A percentile compares a stretch with the other conserved stretches of the same genome.
Evolutionary conservation across 768 basidiomycete genomes (phyloP).

Genomic region (Zangia roseola): DNA sequence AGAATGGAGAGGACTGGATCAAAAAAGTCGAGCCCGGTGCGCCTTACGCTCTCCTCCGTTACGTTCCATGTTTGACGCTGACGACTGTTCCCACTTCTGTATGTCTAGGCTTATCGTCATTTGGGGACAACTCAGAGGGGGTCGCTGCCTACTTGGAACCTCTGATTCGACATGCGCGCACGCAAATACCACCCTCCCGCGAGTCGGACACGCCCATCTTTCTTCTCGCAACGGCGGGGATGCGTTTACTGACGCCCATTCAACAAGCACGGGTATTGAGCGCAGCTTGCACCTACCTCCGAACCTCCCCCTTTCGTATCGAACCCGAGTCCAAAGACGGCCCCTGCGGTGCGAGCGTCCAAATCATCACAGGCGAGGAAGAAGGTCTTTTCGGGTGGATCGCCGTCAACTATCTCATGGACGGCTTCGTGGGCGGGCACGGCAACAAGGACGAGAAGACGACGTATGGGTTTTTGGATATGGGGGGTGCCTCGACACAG

Average conservation of each 20-base stretch:
- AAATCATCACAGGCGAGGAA: conserved; percentile 96
- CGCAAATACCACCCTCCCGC: conserved; percentile 83
- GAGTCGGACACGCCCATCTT: conserved; percentile 87
- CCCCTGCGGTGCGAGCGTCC: conserved; percentile 89
- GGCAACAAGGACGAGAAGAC: conserved; percentile 56
- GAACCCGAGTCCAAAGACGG: conserved; percentile 63
- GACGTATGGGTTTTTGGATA: conserved; percentile 97
- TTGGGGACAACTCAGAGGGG: conserved; percentile 63
- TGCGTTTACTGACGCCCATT: conserved; percentile 77
- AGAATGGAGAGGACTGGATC: conserved; percentile 80
- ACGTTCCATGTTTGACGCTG: not conserved
- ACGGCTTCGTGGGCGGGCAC: conserved; percentile 70
- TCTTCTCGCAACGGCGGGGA: conserved; percentile 94
- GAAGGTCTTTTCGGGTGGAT: conserved; percentile 99
- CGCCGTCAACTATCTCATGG: conserved; percentile 98
- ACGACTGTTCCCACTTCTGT: not conserved
- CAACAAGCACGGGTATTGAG: conserved; percentile 73
- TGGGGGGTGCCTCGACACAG: conserved; percentile 99
- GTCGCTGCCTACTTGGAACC: conserved; percentile 80
- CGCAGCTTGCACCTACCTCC: conserved; percentile 75
- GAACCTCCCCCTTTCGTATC: conserved; percentile 72
- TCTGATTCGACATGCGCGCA: conserved; percentile 76
- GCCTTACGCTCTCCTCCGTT: conserved; percentile 26
- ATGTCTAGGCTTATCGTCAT: conserved; percentile 78
- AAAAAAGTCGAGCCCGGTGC: conserved; percentile 90